Evolutionary conservation across 1,139 yeast genomes (phyloP), one percentile per base, ranked within the genome.

Genomic region (Spathaspora sp.): DNA sequence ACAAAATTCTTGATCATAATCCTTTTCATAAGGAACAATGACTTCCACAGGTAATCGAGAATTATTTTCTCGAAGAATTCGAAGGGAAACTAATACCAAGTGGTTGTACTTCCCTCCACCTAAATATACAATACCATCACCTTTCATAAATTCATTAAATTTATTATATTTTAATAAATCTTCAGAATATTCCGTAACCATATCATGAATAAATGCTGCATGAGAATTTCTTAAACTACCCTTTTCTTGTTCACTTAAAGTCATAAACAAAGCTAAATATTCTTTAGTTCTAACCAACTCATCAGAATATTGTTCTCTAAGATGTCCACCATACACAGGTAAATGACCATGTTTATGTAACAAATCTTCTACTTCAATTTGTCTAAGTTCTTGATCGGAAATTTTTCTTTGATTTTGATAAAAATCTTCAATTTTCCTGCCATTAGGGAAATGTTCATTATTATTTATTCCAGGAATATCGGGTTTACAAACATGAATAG

Each of bases 31-130:
- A 5, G 74, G 73, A 8, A 70, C 50, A 24, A 70, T 63, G 27
- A 82, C 76, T 59, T 83, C 88, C 23, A 82, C 74, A 0, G 88
- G 88, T 45, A 82, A 59, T 34, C 69, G 68, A 2, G 84, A 76
- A 3, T 85, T 85, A 6, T 72, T 57, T 43, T 72, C 69, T 57
- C 89, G 69, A 45, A 82, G 61, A 36, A 80, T 70, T 57, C 77
- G 75, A 42, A 83, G 73, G n/a, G 83, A 76, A 7, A 79, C 60
- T 23, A 80, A 61, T 6, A 81, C 78, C 43, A 82, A 68, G 61
- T 83, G 81, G 51, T 82, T 72, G 59, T 74, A 81, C 49, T 71
- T 70, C 31, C 80, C 86, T 50, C 87, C 88, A 29, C 86, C 88
- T 45, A 83, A 75, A 55, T 80, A 78, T 4, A 82, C 84, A 41